Percentiles rank a stretch among this genome's conserved stretches.
These are phyloP conservation scores for Cyclaneusma minus DNA, from an alignment of 2,329 filamentous ascomycete genomes.

Conservation along the genomic window DNA sequence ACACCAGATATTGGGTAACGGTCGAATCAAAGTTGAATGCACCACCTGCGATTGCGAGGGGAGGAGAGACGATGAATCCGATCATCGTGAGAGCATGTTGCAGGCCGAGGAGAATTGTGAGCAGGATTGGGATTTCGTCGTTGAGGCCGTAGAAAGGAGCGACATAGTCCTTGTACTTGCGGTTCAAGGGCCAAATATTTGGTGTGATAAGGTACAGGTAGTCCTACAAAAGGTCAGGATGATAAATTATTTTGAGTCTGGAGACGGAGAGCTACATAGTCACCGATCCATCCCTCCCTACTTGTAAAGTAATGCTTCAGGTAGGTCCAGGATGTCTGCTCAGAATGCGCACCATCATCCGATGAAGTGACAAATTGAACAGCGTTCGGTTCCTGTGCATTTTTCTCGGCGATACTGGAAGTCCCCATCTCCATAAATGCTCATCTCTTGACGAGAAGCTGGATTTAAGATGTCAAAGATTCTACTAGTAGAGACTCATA, in stretches of 20 bases:
- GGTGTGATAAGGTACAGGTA: constrained; percentile 23
- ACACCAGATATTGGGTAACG: constrained; percentile 49
- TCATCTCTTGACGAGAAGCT: no score
- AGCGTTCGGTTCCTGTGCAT: constrained; percentile 7
- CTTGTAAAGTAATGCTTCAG: constrained; percentile 20
- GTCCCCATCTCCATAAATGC: constrained; percentile 1
- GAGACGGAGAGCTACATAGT: constrained; percentile 18
- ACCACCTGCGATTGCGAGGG: constrained; percentile 42
- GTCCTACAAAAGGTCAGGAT: constrained; percentile 13
- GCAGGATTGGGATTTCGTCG: constrained; percentile 49
- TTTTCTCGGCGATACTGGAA: background rate
- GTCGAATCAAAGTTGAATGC: constrained; percentile 40
- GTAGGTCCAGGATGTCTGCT: constrained; percentile 8
- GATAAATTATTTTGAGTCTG: background rate
- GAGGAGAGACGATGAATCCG: constrained; percentile 38
- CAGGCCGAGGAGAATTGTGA: constrained; percentile 51
- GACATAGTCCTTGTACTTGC: constrained; percentile 27
- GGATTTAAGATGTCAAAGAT: no score
- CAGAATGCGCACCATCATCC: constrained; percentile 2
- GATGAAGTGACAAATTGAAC: constrained; percentile 7
- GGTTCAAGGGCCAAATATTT: constrained; percentile 45
- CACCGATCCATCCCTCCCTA: constrained; percentile 22
- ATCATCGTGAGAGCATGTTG: constrained; percentile 57
- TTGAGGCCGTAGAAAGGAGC: constrained; percentile 57
- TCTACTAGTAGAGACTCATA: no score